Evolutionary conservation across 1,284 basidiomycete genomes (phyloP).

Genomic region (Melanopsichium pennsylvanicum): DNA sequence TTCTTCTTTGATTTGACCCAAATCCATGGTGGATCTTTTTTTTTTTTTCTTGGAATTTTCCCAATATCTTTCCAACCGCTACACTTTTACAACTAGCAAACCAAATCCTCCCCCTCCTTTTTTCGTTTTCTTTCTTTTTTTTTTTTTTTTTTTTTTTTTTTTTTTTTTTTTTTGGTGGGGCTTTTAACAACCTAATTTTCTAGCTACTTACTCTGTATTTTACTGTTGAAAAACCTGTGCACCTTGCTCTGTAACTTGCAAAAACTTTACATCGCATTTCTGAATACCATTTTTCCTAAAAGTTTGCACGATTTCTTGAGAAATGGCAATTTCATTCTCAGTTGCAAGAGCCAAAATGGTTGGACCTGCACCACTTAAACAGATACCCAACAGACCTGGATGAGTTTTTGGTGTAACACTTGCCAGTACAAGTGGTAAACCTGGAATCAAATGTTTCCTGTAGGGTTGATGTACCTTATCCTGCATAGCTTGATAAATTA

Average conservation of each 20-base stretch:
- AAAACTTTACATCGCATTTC: conserved; percentile 54
- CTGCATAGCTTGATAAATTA: conserved; percentile 99
- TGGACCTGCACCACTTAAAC: conserved; percentile 95
- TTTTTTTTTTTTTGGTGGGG: too few relatives aligned
- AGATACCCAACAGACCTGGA: conserved; percentile 93
- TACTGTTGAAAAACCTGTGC: conserved; percentile 20
- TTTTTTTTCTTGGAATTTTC: too few relatives aligned
- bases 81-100: too few relatives aligned
- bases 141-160: too few relatives aligned
- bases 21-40: too few relatives aligned
- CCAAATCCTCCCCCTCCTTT: too few relatives aligned
- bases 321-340: conserved; percentile 60
- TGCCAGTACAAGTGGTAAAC: conserved; percentile 73
- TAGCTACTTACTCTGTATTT: too few relatives aligned
- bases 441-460: conserved; percentile 88
- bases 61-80: too few relatives aligned
- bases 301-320: conserved; percentile 53
- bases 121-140: too few relatives aligned
- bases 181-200: too few relatives aligned
- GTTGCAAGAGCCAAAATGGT: conserved; percentile 97
- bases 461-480: conserved; percentile 98
- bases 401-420: conserved; percentile 86
- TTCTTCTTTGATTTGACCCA: too few relatives aligned
- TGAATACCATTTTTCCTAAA: conserved; percentile 57
- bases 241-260: conserved; percentile 59